Evolutionary conservation across 176 grass and related monocot genomes (phyloP), one percentile per base, ranked within the genome.

Genomic region (Triticum turgidum): DNA sequence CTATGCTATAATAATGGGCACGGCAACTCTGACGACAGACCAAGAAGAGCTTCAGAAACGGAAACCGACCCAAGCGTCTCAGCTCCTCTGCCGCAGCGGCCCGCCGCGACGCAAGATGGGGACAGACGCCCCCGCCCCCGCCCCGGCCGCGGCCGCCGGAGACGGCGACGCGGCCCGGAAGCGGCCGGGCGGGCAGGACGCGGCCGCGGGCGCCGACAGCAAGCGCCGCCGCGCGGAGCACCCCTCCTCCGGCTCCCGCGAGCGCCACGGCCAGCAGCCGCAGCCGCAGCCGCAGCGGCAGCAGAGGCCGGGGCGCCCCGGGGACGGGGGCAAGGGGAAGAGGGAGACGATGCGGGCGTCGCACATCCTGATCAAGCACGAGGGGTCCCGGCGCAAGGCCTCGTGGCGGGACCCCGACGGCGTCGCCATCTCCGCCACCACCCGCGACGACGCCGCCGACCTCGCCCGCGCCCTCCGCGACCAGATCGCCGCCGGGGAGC

Each of bases 291-390:
- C 8, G 39, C 41, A 42, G 12, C 11, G 2, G 42, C 76, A 61
- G 47, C 64, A 65, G 37, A 42, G 18, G 47, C 17, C 79, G 63
- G 63, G 62, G 13, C 7, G 15, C 79, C 22, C 71, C 12, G 71
- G 71, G 72, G 41, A 12, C 25, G 39, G 18, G 45, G 61, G 5
- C 79, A 65, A 64, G 41, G 79, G 29, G 25, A 84, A 89, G 64
- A 82, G 89, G 70, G 82, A 88, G 45, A 74, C 76, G 79, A 89
- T 98, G 62, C 89, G 85, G 73, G 96, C 93, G 47, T 95, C 91
- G 77, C 96, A 95, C 90, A 92, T 95, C 85, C 91, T 98, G 83
- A 94, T 98, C 81, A 98, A 98, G 84, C 96, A 98, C 91, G 87
- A 98, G 86, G 96, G 93, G 2, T 98, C 96, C 22, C 91, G 96